These are phyloP conservation scores for Annulohypoxylon truncatum DNA, from an alignment of 2,329 filamentous ascomycete genomes.

Conservation along the genomic window DNA sequence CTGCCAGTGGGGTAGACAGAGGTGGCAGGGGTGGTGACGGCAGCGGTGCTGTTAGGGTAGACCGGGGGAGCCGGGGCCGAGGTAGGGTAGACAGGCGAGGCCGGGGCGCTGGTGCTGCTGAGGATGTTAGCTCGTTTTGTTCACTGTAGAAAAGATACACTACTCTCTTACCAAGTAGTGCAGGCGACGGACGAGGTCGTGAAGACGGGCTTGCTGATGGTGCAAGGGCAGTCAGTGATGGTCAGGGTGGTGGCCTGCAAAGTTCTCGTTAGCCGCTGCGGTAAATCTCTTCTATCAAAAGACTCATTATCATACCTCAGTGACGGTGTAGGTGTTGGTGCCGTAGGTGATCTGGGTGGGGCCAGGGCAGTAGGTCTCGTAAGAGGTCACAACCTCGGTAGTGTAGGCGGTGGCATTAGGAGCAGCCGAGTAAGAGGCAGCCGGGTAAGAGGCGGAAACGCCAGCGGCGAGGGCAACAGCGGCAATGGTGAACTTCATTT, in stretches of 20 bases:
- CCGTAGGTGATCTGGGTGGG: constrained; percentile 73
- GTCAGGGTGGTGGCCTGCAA: constrained; percentile 73
- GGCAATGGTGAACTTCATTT: constrained; percentile 73
- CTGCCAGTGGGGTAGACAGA: constrained; percentile 46
- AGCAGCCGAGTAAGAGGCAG: constrained; percentile 35
- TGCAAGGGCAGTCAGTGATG: constrained; percentile 79
- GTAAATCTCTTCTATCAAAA: background rate
- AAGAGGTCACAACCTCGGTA: constrained; percentile 75
- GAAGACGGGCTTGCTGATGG: constrained; percentile 68
- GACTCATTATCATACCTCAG: constrained; percentile 59
- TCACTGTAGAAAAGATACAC: background rate
- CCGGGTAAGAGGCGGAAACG: constrained; percentile 46
- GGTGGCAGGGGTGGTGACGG: constrained; percentile 48
- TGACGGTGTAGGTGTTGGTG: constrained; percentile 76
- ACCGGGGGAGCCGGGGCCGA: constrained; percentile 39
- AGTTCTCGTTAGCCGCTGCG: constrained; percentile 47
- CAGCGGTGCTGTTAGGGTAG: constrained; percentile 55
- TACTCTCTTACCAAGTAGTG: constrained; percentile 46
- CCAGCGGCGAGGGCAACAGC: constrained; percentile 64
- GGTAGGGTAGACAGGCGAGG: constrained; percentile 30
- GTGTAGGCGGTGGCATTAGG: constrained; percentile 64
- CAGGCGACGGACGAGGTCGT: constrained; percentile 61
- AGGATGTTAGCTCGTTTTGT: constrained; percentile 41
- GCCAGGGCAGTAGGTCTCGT: constrained; percentile 78
- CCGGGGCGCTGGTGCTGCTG: constrained; percentile 44